These are phyloP conservation scores for Fusarium chaquense DNA, from an alignment of 2,329 filamentous ascomycete species.

Conservation along the genomic window DNA sequence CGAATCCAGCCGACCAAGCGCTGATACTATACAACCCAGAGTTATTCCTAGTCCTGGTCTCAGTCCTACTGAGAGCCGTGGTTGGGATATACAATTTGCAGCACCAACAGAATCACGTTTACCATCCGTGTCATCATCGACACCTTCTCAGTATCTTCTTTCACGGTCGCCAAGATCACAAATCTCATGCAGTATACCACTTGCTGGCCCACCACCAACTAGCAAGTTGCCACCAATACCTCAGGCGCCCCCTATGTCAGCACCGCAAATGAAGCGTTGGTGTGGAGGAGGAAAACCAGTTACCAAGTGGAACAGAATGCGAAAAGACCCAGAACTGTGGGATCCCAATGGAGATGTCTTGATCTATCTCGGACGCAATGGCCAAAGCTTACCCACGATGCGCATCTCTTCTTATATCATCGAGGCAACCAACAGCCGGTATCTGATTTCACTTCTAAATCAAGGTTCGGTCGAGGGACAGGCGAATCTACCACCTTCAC, in stretches of 20 bases:
- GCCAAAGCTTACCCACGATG: slow-evolving; percentile 64
- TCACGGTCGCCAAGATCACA: slow-evolving; percentile 40
- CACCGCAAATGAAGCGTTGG: slow-evolving; percentile 64
- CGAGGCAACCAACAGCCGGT: slow-evolving; percentile 67
- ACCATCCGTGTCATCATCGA: slow-evolving; percentile 25
- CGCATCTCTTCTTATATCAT: slow-evolving; percentile 70
- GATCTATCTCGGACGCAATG: slow-evolving; percentile 64
- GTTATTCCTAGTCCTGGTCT: slow-evolving; percentile 14
- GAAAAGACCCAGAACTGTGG: slow-evolving; percentile 72
- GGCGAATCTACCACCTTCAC: slow-evolving; percentile 55
- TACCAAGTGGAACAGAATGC: slow-evolving; percentile 67
- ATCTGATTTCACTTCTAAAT: slow-evolving; percentile 65
- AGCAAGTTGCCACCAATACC: slow-evolving; percentile 59
- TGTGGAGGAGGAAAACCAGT: slow-evolving; percentile 62
- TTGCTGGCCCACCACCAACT: slow-evolving; percentile 56
- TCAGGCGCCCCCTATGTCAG: slow-evolving; percentile 12
- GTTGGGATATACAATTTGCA: slow-evolving; percentile 24
- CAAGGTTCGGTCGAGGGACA: slow-evolving; percentile 65
- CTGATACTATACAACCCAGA: slow-evolving; percentile 39
- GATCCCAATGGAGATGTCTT: slow-evolving; percentile 71
- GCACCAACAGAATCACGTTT: slow-evolving; percentile 26
- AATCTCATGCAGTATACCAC: slow-evolving; percentile 35
- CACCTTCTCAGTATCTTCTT: slow-evolving; percentile 29
- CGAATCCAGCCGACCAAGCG: slow-evolving; percentile 37
- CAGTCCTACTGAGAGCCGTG: slow-evolving; percentile 21